phyloP scores from a whole-genome alignment of 1,284 basidiomycete species.

The Trichosporon asahii region DNA sequence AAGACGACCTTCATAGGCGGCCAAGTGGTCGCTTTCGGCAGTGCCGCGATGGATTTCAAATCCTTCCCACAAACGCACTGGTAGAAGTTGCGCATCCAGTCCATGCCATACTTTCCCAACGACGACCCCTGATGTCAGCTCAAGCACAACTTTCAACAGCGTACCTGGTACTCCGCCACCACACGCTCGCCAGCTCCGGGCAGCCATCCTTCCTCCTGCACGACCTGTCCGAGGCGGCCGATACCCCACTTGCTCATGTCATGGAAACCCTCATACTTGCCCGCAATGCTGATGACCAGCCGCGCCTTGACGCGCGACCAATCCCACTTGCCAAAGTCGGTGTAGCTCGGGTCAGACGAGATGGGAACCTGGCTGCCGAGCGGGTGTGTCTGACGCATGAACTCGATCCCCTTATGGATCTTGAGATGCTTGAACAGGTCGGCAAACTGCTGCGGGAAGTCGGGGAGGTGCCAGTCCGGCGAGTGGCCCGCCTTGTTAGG shows the following conservation, averaged over 20 bases:
- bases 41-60: constrained; percentile 19
- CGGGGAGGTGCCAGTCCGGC: constrained; percentile 19
- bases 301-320: constrained; percentile 46
- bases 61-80: constrained; percentile 34
- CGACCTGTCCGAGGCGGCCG: constrained; percentile 37
- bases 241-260: constrained; percentile 38
- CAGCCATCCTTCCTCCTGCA: constrained; percentile 42
- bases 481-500: constrained; percentile 16
- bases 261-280: constrained; percentile 37
- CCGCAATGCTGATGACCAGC: constrained; percentile 46
- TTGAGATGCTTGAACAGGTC: constrained; percentile 42
- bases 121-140: constrained; percentile 42
- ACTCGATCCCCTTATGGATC: constrained; percentile 38
- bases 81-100: constrained; percentile 48
- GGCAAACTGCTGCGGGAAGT: constrained; percentile 42
- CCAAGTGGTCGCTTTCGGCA: constrained; percentile 31
- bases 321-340: constrained; percentile 41
- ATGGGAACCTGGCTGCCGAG: constrained; percentile 34
- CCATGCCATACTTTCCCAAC: constrained; percentile 39
- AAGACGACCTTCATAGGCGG: constrained; percentile 48
- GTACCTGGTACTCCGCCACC: constrained; percentile 49
- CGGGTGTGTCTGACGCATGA: constrained; percentile 32
- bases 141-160: constrained; percentile 13
- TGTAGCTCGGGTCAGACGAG: constrained; percentile 13
- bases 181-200: constrained; percentile 36